phyloP scores from a whole-genome alignment of 495 filamentous ascomycete genomes.

The Penicillium coffeae region DNA sequence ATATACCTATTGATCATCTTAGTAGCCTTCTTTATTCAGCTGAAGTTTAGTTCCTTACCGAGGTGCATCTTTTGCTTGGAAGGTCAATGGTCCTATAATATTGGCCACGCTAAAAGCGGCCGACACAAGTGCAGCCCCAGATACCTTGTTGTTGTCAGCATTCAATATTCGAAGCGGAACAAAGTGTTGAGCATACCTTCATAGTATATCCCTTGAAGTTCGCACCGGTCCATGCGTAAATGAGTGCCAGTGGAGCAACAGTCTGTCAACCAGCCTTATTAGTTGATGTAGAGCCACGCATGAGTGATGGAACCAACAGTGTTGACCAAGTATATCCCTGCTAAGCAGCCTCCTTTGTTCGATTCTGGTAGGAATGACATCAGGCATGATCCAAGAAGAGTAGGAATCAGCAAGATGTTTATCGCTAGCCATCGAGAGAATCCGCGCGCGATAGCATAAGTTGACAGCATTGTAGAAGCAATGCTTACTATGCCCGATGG shows the following conservation, averaged over 20 bases:
- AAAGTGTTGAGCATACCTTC: slow-evolving; percentile 27
- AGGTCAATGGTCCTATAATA: slow-evolving; percentile 58
- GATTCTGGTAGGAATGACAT: slow-evolving; percentile 54
- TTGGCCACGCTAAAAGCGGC: slow-evolving; percentile 51
- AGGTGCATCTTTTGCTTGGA: slow-evolving; percentile 48
- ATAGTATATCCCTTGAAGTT: slow-evolving; percentile 47
- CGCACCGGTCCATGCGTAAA: slow-evolving; percentile 46
- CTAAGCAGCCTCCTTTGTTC: slow-evolving; percentile 49
- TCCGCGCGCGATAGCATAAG: slow-evolving; percentile 38
- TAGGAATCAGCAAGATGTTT: slow-evolving; percentile 36
- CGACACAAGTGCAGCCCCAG: slow-evolving; percentile 35
- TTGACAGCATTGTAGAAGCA: slow-evolving; percentile 50
- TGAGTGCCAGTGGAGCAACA: slow-evolving; percentile 36
- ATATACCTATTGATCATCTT: slow-evolving; percentile 19
- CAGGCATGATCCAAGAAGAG: slow-evolving; percentile 53
- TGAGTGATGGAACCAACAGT: slow-evolving; percentile 25
- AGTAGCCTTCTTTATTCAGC: too few relatives aligned
- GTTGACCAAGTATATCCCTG: slow-evolving; percentile 64
- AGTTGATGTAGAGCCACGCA: too few relatives aligned
- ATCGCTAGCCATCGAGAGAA: slow-evolving; percentile 51
- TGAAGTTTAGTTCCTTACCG: slow-evolving; percentile 13
- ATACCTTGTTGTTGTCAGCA: slow-evolving; percentile 10
- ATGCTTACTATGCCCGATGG: slow-evolving; percentile 60
- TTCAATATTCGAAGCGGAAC: background rate
- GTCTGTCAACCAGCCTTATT: slow-evolving; percentile 19